phyloP scores from a whole-genome alignment of 495 filamentous ascomycete genomes.

The Pyrenopolyporus hunteri region DNA sequence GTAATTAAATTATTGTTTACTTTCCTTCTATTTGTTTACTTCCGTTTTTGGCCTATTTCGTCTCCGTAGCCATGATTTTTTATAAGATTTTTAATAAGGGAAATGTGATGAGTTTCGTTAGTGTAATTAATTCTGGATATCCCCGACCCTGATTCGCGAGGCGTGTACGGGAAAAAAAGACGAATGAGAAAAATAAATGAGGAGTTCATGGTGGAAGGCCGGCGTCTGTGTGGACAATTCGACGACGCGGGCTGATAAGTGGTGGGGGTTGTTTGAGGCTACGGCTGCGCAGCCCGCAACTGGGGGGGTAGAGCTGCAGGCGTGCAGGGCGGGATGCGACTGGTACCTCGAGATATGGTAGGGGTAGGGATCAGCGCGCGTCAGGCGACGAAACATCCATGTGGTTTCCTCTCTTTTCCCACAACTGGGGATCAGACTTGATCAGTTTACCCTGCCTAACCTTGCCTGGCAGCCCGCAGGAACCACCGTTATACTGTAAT shows the following conservation, averaged over 20 bases:
- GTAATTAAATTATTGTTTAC: constrained; percentile 41
- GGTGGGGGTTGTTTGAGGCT: constrained; percentile 36
- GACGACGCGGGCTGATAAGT: constrained; percentile 29
- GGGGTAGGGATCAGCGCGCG: constrained; percentile 27
- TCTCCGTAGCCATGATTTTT: constrained; percentile 3
- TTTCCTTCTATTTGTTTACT: constrained; percentile 34
- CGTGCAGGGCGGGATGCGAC: background rate
- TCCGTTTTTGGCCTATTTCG: constrained; percentile 17
- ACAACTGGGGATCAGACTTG: too few species aligned
- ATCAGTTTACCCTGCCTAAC: too few species aligned
- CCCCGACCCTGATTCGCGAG: constrained; percentile 15
- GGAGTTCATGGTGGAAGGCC: constrained; percentile 16
- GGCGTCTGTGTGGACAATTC: constrained; percentile 28
- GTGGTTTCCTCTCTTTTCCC: constrained; percentile 6
- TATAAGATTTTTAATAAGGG: constrained; percentile 16
- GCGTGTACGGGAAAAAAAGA: background rate
- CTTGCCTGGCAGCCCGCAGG: too few species aligned
- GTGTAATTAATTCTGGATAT: constrained; percentile 7
- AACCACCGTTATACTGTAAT: background rate
- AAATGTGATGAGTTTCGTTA: constrained; percentile 27
- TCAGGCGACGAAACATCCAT: constrained; percentile 27
- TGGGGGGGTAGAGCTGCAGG: constrained; percentile 9
- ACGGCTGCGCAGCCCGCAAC: constrained; percentile 29
- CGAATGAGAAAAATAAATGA: constrained; percentile 18
- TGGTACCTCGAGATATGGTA: constrained; percentile 3